A percentile compares a stretch with the other conserved stretches of the same genome.
phyloP scores from a whole-genome alignment of 106 monocot species.

The Vanilla planifolia region DNA sequence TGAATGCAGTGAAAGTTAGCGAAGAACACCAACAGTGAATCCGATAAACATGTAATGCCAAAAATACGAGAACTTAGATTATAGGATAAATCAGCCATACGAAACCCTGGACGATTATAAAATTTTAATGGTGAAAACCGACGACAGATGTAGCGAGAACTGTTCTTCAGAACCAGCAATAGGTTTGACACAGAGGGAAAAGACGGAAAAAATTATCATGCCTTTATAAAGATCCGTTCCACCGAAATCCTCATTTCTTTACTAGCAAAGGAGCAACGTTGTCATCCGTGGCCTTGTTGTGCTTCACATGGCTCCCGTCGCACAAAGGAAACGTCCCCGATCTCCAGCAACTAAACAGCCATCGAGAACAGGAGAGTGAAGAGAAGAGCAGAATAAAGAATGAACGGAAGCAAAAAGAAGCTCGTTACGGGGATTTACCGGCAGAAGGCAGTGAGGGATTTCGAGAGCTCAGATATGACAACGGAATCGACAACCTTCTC shows the following conservation, averaged over 20 bases:
- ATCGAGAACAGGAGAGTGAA: neutral
- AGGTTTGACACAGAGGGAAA: too few relatives aligned
- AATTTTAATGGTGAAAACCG: too few relatives aligned
- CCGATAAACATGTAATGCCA: too few relatives aligned
- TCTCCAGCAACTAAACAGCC: constrained; percentile 73
- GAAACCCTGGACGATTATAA: too few relatives aligned
- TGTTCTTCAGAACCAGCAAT: too few relatives aligned
- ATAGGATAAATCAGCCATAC: too few relatives aligned
- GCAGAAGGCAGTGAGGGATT: constrained; percentile 90
- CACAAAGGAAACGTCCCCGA: constrained; percentile 92
- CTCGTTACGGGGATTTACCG: constrained; percentile 28
- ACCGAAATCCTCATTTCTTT: constrained; percentile 57
- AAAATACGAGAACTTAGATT: too few relatives aligned
- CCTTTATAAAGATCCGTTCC: too few relatives aligned
- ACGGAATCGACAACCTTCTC: constrained; percentile 86
- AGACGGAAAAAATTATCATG: too few relatives aligned
- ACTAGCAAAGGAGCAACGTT: constrained; percentile 86
- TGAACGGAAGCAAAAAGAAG: neutral
- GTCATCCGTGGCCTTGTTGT: constrained; percentile 91
- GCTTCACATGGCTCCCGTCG: constrained; percentile 95
- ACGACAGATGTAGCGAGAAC: too few relatives aligned
- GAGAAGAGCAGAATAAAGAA: neutral
- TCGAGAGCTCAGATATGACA: constrained; percentile 55
- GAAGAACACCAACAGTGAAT: too few relatives aligned
- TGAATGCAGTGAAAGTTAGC: too few relatives aligned